Conservation (phyloP, 2,329 filamentous ascomycete species). For the Fonsecaea nubica region DNA sequence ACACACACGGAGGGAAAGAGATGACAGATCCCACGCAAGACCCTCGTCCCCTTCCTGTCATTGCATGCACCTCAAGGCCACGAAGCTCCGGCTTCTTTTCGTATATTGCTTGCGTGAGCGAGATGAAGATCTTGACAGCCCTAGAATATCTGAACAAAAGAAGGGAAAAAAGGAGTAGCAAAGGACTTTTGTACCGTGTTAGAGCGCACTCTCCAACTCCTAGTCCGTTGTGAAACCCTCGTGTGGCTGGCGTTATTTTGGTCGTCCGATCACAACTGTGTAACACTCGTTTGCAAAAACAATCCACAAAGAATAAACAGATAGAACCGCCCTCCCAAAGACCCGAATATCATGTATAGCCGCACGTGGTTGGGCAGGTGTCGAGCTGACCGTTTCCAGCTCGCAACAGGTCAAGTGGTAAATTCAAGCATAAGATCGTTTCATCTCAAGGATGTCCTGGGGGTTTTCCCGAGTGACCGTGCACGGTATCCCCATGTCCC, state of each 20-base stretch:
- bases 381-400: constrained; percentile 3
- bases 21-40: not conserved
- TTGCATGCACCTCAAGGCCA: not conserved
- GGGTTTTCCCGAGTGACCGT: constrained; percentile 30
- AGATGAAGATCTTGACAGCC: not conserved
- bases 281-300: not conserved
- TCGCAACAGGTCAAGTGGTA: not conserved
- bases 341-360: not conserved
- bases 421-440: not conserved
- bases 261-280: not conserved
- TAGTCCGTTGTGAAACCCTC: constrained; percentile 2
- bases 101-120: not conserved
- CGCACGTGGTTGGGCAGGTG: not conserved
- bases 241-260: not conserved
- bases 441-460: constrained; percentile 36
- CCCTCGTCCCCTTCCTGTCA: not conserved
- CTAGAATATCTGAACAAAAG: not conserved
- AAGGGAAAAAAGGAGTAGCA: not conserved
- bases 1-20: not conserved
- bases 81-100: not conserved
- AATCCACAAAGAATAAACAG: not conserved
- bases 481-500: constrained; percentile 17
- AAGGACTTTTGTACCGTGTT: constrained; percentile 3
- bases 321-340: not conserved
- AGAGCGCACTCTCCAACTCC: not conserved